Base-by-base conservation (phyloP, 805 yeast genomes). In the Candida boidinii region DNA sequence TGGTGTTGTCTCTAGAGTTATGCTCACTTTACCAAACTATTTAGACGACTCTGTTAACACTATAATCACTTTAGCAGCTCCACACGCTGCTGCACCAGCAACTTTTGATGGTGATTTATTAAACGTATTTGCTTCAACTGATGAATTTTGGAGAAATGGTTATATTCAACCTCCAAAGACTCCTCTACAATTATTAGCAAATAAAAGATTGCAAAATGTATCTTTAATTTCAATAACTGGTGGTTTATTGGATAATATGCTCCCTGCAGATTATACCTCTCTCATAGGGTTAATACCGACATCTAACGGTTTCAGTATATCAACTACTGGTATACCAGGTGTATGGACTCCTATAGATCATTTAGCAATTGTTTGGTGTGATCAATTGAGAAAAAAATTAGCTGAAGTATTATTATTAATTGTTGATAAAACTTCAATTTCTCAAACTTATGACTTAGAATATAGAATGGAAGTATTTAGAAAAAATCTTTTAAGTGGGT, bases 281-380 rank as follows among this genome's bases (percentile, higher is more conserved):
- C 58, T 85, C 4, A 73, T 76, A 7, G 81, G 82, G 3, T 41
- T 88, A 1, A 65, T 87, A 0, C 95, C 96, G 0, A 64, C 68
- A 2, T 41, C 72, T 0, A 74, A 90, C 45, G 96, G 96, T 0
- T 77, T 90, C 39, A 76, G 94, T 0, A 83, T 80, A 0, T 84
- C 75, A 44, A 73, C 96, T 0, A 77, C 92, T 0, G 88, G 95
- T 1, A 80, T 90, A 9, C 95, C 95, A 0, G 69, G 68, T 2
- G 96, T 90, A 1, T 90, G 96, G 95, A 78, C 95, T 1, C 82
- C 96, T 1, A 77, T 87, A 26, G 97, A 90, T 54, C 98, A 90
- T 58, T 66, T 86, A 42, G 96, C 97, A 1, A 78, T 92, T 30
- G 95, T 90, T 2, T 90, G 98, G 98, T 90, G 98, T 56, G 83